Base-by-base conservation (phyloP, 192 early-diverging fungal genomes). In the Thamnidium elegans region DNA sequence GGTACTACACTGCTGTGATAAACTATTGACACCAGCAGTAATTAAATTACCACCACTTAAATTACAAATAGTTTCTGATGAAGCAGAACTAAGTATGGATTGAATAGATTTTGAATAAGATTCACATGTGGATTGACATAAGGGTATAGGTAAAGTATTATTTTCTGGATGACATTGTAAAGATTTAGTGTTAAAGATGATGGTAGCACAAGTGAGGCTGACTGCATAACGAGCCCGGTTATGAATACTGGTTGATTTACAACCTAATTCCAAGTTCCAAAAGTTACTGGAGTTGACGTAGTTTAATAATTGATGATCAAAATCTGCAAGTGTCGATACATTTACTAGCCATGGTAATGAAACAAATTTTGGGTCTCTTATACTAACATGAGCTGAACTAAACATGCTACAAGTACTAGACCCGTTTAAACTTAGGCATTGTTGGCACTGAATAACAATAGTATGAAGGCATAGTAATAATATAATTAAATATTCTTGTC, bases 321-420 rank as follows among this genome's bases (percentile, higher is more conserved):
- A 65, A 7, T 39, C 63, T 3, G 19, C 19, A 9, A 65, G 20
- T 5, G 63, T 54, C 1, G 52, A 50, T 19, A 65, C 43, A 45
- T 65, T 65, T 17, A 45, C 63, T 2, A 65, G 42, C 63, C 63
- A 65, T 30, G 63, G 63, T 17, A 54, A 55, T 7, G 53, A 23
- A 6, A 55, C 63, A 65, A 43, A 55, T 3, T 20, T 2, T 10
- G 63, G 23, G 7, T 65, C 36, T 39, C 53, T 31, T 43, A 65
- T 55, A 11, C 52, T 45, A 23, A 55, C 43, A 47, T 65, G 34
- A 9, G 34, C 23, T 11, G 30, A 31, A 7, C 11, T 54, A 44
- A 65, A 65, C 17, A 32, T 51, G 39, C n/a, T 51, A 65, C 63
- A 65, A 1, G 51, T 34, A 14, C n/a, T 54, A 2, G 63, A 65